These are phyloP conservation scores for Eucalyptus urophylla DNA, from an alignment of 345 rosid genomes.

Conservation along the genomic window DNA sequence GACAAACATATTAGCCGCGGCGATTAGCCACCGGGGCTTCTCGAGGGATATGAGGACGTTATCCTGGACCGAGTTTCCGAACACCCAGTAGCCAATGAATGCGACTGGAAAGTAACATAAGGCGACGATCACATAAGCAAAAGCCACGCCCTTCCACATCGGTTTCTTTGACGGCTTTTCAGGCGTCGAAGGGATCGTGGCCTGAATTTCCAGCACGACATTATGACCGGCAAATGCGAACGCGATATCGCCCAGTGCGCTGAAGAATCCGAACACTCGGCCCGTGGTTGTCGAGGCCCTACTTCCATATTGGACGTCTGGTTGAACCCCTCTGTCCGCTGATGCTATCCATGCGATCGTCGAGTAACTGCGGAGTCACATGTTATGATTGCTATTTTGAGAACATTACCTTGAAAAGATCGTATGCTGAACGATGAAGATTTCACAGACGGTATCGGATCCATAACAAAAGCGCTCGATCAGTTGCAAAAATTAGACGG, in stretches of 20 bases:
- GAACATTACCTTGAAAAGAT: neutral
- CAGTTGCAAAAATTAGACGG: neutral
- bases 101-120: slow-evolving; percentile 68
- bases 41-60: slow-evolving; percentile 44
- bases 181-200: slow-evolving; percentile 56
- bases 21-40: slow-evolving; percentile 54
- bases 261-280: slow-evolving; percentile 22
- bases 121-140: slow-evolving; percentile 45
- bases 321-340: slow-evolving; percentile 19
- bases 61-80: slow-evolving; percentile 50
- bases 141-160: slow-evolving; percentile 53
- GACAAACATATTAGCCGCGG: slow-evolving; percentile 39
- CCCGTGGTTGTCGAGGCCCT: slow-evolving; percentile 18
- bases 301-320: slow-evolving; percentile 18
- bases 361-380: slow-evolving; percentile 24
- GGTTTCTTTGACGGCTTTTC: slow-evolving; percentile 58
- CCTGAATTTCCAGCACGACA: slow-evolving; percentile 67
- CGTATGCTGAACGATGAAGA: neutral
- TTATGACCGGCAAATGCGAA: slow-evolving; percentile 64
- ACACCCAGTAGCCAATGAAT: slow-evolving; percentile 32
- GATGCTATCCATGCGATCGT: slow-evolving; percentile 55
- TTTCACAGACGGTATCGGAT: neutral
- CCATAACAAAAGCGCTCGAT: neutral
- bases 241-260: slow-evolving; percentile 53
- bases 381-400: neutral